Evolutionary conservation across 2,329 filamentous ascomycete species (phyloP).

Genomic region (Malbranchea zuffiana): DNA sequence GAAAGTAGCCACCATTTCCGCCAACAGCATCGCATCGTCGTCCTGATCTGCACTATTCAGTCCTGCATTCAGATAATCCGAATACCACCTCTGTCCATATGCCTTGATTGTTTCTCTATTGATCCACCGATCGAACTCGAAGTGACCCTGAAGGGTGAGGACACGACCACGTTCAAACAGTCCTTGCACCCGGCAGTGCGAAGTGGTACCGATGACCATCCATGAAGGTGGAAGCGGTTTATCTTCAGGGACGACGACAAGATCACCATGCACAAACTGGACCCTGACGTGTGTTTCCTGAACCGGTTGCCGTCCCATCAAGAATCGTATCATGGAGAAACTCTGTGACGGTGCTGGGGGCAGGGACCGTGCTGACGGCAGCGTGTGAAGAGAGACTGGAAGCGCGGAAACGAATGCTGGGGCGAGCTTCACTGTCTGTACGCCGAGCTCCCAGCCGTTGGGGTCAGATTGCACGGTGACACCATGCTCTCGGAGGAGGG

Average conservation of each 20-base stretch:
- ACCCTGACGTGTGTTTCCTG: constrained; percentile 17
- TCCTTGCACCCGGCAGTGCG: constrained; percentile 22
- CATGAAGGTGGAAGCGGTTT: constrained; percentile 23
- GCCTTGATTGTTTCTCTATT: constrained; percentile 17
- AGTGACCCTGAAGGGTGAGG: constrained; percentile 26
- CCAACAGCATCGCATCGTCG: not conserved
- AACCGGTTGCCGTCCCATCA: not conserved
- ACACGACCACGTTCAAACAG: constrained; percentile 22
- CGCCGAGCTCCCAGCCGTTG: too few species aligned
- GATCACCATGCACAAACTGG: constrained; percentile 27
- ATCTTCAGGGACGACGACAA: constrained; percentile 17
- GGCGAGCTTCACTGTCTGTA: too few species aligned
- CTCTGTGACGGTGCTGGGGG: not conserved
- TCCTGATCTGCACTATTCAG: not conserved
- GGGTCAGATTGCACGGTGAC: too few species aligned
- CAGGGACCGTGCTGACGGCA: too few species aligned
- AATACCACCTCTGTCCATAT: not conserved
- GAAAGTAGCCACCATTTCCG: not conserved
- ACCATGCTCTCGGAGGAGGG: too few species aligned
- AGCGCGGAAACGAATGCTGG: too few species aligned
- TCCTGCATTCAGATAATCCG: not conserved
- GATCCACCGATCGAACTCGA: constrained; percentile 23
- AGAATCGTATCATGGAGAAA: not conserved
- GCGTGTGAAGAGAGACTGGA: too few species aligned
- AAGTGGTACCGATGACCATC: constrained; percentile 23